Evolutionary conservation across 192 early-diverging fungal genomes (phyloP).

Genomic region (Podila horticola): DNA sequence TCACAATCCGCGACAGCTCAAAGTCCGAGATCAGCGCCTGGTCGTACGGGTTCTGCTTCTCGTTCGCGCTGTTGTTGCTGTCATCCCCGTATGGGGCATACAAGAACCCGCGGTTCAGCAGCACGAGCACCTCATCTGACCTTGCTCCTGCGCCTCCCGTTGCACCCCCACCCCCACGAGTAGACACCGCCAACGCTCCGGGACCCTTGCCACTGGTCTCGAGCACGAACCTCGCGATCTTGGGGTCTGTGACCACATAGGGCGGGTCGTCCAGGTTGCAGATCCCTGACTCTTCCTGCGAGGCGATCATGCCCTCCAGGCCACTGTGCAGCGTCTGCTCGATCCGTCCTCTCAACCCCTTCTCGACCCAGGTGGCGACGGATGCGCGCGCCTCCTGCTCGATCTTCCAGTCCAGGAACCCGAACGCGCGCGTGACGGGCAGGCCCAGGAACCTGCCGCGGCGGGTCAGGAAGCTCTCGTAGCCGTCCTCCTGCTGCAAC

Average conservation of each 20-base stretch:
- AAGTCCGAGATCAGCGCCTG: conserved; percentile 42
- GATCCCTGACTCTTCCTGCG: conserved; percentile 21
- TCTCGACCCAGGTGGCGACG: conserved; percentile 35
- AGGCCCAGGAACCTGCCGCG: conserved; percentile 36
- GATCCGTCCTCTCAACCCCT: conserved; percentile 16
- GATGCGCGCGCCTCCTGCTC: conserved; percentile 28
- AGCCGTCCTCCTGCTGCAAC: not conserved
- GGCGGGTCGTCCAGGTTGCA: conserved; percentile 38
- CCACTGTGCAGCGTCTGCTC: conserved; percentile 21
- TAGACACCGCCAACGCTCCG: not conserved
- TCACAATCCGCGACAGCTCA: conserved; percentile 34
- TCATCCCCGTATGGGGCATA: not conserved
- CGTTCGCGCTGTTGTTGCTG: not conserved
- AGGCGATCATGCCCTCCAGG: not conserved
- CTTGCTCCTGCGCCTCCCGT: conserved; percentile 7
- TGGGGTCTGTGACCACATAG: conserved; percentile 26
- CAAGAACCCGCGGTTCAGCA: conserved; percentile 23
- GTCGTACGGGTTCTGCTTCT: conserved; percentile 26
- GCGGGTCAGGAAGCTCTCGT: conserved; percentile 34
- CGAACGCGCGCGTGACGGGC: conserved; percentile 40
- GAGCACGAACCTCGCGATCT: conserved; percentile 29
- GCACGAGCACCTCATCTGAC: conserved; percentile 33
- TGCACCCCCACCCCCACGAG: conserved; percentile 10
- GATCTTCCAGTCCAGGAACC: conserved; percentile 47
- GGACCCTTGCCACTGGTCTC: not conserved